A percentile compares a stretch with the other conserved stretches of the same genome.
Evolutionary conservation across 2,329 filamentous ascomycete genomes (phyloP).

Genomic region (Gaeumannomyces tritici): DNA sequence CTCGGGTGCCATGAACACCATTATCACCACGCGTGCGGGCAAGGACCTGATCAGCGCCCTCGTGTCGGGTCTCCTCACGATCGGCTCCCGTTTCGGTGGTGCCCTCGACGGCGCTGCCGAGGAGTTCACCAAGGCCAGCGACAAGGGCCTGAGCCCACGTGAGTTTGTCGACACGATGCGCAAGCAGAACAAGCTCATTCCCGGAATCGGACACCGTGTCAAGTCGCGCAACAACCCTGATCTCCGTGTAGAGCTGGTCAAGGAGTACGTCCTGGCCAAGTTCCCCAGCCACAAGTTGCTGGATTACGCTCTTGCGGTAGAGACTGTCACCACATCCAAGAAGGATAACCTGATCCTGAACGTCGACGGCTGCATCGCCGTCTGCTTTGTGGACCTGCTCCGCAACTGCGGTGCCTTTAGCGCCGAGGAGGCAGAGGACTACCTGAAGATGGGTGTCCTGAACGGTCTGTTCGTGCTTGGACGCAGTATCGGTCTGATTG

Average conservation of each 20-base stretch:
- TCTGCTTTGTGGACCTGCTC: conserved; percentile 96
- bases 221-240: conserved; percentile 99
- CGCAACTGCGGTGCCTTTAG: conserved; percentile 98
- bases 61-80: conserved; percentile 93
- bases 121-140: conserved; percentile 96
- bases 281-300: conserved; percentile 98
- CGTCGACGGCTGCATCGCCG: conserved; percentile 94
- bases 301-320: conserved; percentile 95
- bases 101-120: conserved; percentile 94
- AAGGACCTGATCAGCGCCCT: conserved; percentile 96
- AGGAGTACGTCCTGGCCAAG: conserved; percentile 95
- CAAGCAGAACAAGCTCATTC: conserved; percentile 99
- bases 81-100: conserved; percentile 97
- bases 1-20: conserved; percentile 99
- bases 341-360: conserved; percentile 99
- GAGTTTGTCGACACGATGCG: conserved; percentile 99
- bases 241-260: conserved; percentile 97
- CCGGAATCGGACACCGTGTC: conserved; percentile 97
- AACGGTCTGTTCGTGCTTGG: conserved; percentile 99
- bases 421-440: conserved; percentile 93
- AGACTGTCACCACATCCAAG: conserved; percentile 97
- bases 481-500: conserved; percentile 96
- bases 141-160: conserved; percentile 95
- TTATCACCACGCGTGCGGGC: conserved; percentile 97
- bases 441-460: conserved; percentile 97